Conservation (phyloP, 73 alveolate species). For the Tetrahymena borealis region DNA sequence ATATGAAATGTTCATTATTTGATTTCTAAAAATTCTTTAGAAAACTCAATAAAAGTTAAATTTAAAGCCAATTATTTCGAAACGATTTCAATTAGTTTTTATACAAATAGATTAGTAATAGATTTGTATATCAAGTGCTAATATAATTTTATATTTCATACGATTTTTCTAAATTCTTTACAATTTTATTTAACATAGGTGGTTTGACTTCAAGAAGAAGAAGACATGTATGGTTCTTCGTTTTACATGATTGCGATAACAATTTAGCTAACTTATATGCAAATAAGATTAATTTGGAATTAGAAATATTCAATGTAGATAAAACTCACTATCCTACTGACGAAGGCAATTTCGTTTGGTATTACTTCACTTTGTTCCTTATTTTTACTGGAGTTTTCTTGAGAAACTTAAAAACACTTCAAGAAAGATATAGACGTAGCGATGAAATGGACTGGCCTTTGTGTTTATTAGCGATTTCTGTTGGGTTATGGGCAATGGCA, state of each 20-base stretch:
- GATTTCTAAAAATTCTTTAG: too few relatives aligned
- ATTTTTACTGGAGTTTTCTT: not conserved
- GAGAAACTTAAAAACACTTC: not conserved
- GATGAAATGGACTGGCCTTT: constrained; percentile 2
- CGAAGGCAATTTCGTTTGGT: not conserved
- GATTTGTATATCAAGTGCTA: too few relatives aligned
- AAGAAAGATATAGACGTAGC: not conserved
- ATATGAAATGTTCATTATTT: too few relatives aligned
- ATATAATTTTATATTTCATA: too few relatives aligned
- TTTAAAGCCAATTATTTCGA: too few relatives aligned
- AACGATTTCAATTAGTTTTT: too few relatives aligned
- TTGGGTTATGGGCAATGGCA: not conserved
- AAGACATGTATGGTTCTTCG: not conserved
- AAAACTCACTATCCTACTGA: not conserved
- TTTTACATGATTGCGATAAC: not conserved
- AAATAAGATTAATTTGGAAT: not conserved
- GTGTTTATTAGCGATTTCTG: not conserved
- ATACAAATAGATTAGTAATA: too few relatives aligned
- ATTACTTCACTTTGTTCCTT: not conserved
- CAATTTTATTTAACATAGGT: not conserved
- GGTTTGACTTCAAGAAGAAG: not conserved
- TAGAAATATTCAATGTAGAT: not conserved
- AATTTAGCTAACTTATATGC: not conserved
- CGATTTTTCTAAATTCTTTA: not conserved
- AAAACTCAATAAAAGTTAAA: too few relatives aligned